Evolutionary conservation across 495 filamentous ascomycete species (phyloP), one percentile per base, ranked within the genome.

Genomic region (Penicillium turbatum): DNA sequence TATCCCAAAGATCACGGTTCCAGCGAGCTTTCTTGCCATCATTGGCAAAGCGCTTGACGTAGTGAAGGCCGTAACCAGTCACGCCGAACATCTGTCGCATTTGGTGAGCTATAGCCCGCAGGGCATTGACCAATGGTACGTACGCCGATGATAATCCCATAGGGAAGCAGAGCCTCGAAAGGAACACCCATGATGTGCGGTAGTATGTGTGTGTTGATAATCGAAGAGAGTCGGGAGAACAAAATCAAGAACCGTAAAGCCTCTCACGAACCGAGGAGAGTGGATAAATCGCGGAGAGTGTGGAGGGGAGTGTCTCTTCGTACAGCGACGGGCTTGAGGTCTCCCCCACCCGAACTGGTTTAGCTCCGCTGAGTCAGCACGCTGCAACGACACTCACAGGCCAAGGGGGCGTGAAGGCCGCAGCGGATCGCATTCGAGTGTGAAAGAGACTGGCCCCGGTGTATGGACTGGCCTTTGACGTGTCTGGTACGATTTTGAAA

Each of bases 121-220:
- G 49, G 27, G 45, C 5, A 55, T 50, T 45, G 54, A 48, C 56
- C 56, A 56, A 56, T 54, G 38, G 54, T 52, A 78, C 90, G 71
- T 78, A 97, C 92, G 68, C 72, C 78, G 46, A 91, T 69, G 74
- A 95, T 88, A 79, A 97, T 92, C 61, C 81, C 93, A 76, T 95
- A 97, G 42, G 93, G 93, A 68, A 98, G 73, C 62, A 98, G 76
- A 54, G 91, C 85, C 80, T 98, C 93, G 77, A 97, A 97, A 47
- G 93, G 93, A 57, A 98, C 84, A 70, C 87, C 89, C 93, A 97
- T 97, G 43, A 64, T 80, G 80, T 53, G 51, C 9, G 37, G 41
- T 53, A 24, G 46, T 49, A 26, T 26, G n/a, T 6, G 30, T 35
- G 16, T 34, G 49, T 42, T 17, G 21, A 13, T 17, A 17, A 29